These are phyloP conservation scores for Puccinia triticina DNA, from an alignment of 1,284 basidiomycete genomes.

Conservation along the genomic window DNA sequence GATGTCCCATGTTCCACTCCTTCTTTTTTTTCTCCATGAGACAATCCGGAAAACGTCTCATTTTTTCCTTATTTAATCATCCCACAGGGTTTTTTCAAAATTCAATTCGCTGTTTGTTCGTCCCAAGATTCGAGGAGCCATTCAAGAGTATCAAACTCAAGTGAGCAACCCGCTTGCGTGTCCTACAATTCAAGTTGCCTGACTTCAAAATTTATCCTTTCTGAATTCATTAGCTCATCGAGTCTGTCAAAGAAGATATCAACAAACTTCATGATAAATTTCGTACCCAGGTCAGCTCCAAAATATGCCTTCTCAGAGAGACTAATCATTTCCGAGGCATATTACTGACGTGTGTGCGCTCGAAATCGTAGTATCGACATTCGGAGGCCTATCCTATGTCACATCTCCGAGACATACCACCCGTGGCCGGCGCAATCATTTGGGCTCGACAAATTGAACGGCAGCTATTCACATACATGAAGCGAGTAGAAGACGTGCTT, in stretches of 20 bases:
- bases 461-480: constrained; percentile 95
- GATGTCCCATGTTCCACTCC: background rate
- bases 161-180: background rate
- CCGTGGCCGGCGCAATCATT: constrained; percentile 94
- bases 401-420: constrained; percentile 93
- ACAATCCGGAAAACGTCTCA: background rate
- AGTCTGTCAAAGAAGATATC: constrained; percentile 97
- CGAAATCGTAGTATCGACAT: constrained; percentile 82
- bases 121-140: constrained; percentile 75
- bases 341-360: background rate
- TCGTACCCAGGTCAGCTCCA: constrained; percentile 54
- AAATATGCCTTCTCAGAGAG: background rate
- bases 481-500: constrained; percentile 97
- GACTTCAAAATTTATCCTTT: background rate
- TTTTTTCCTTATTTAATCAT: background rate
- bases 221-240: constrained; percentile 70
- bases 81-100: constrained; percentile 85
- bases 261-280: constrained; percentile 87
- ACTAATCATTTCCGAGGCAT: background rate
- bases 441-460: constrained; percentile 98
- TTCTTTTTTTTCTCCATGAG: background rate
- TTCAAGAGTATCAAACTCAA: constrained; percentile 75
- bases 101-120: constrained; percentile 97
- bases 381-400: constrained; percentile 98
- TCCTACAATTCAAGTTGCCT: background rate